These are phyloP conservation scores for Auriscalpium orientale DNA, from an alignment of 768 basidiomycete genomes.

Conservation along the genomic window DNA sequence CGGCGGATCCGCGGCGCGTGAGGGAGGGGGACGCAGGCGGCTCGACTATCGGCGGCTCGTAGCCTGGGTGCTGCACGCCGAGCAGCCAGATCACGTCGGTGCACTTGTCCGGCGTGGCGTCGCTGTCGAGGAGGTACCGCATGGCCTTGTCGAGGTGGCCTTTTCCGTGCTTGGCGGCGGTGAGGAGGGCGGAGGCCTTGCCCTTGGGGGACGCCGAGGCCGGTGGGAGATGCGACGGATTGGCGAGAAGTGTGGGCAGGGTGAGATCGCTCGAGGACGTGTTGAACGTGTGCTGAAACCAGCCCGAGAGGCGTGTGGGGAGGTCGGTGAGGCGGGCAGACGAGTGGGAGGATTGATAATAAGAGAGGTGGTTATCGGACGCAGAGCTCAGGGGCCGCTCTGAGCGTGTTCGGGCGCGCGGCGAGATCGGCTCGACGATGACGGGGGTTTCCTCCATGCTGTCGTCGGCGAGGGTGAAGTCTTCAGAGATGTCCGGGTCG, in stretches of 20 bases:
- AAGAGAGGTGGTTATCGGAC: conserved; percentile 36
- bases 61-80: conserved; percentile 75
- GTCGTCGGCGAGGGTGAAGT: conserved; percentile 27
- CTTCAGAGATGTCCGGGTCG: conserved; percentile 22
- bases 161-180: conserved; percentile 66
- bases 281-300: conserved; percentile 75
- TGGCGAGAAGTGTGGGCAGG: conserved; percentile 51
- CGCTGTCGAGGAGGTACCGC: conserved; percentile 85
- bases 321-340: conserved; percentile 55
- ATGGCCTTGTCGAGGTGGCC: conserved; percentile 78
- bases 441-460: conserved; percentile 47
- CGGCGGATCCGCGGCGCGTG: conserved; percentile 31
- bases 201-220: conserved; percentile 33
- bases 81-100: conserved; percentile 84
- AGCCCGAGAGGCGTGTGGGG: conserved; percentile 68
- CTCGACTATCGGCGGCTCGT: conserved; percentile 37
- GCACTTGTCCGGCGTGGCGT: conserved; percentile 78
- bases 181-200: conserved; percentile 46
- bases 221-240: conserved; percentile 25
- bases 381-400: conserved; percentile 46
- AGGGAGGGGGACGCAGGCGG: conserved; percentile 6
- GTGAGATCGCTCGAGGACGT: conserved; percentile 66
- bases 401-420: conserved; percentile 47
- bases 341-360: conserved; percentile 39
- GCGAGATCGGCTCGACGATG: conserved; percentile 55